Evolutionary conservation across 768 basidiomycete species (phyloP), one percentile per base, ranked within the genome.

Genomic region (Suillus ampliporus): DNA sequence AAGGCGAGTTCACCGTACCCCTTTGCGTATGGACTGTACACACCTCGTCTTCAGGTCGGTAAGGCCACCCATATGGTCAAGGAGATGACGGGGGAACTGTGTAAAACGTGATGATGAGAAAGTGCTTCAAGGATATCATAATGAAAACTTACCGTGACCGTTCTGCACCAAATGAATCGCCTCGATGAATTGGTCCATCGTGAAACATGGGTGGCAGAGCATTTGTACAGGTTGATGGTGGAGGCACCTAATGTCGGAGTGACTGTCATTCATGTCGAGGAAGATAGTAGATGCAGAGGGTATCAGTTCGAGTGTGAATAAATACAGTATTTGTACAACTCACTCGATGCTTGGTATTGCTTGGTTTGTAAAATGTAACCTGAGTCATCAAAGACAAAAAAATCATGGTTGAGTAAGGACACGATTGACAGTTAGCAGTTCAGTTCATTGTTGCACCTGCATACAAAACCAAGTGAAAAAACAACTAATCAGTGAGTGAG

Each of bases 31-130:
- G 43, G 10, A 44, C 10, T 21, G n/a, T 4, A 4, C 44, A 46
- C 1, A 5, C 11, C n/a, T 46, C 4, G 2, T 21, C 44, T 46
- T 46, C 44, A 21, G 44, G 44, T n/a, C 10, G 10, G 19, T 44
- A 44, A n/a, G n/a, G 43, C 43, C 43, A 44, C 2, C 0, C 9
- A 3, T n/a, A 44, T 44, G 43, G 43, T 44, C 1, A 0, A 0
- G 9, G n/a, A 11, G 43, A 44, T n/a, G 43, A 44, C 1, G 9
- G 43, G 17, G 43, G 43, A 44, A 44, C 43, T 44, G 19, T n/a
- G 43, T n/a, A 4, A 11, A n/a, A n/a, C 2, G n/a, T 4, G 1
- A n/a, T 0, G 0, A 4, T n/a, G 19, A n/a, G 43, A 4, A 44
- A 44, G 2, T 4, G 4, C 19, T 44, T n/a, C 4, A 1, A 2